Percentiles rank a stretch among this genome's conserved stretches.
phyloP scores from a whole-genome alignment of 148 eudicot species.

The Vaccinium darrowii region DNA sequence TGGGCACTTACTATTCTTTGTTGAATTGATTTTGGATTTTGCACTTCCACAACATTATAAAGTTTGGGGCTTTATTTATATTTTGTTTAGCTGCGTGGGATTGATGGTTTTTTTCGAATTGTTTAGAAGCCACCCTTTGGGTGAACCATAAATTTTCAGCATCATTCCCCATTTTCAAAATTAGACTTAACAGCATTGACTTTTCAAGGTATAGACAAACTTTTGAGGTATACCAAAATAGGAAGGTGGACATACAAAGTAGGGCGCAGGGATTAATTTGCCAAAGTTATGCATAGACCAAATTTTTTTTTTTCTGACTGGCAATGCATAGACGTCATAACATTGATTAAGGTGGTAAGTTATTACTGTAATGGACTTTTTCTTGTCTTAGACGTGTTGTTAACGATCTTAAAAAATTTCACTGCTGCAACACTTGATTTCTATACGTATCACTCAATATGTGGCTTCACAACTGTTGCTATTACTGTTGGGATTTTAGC shows the following conservation, averaged over 20 bases:
- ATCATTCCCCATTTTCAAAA: neutral
- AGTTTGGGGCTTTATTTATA: neutral
- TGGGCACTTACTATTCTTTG: neutral
- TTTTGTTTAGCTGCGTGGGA: neutral
- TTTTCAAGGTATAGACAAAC: neutral
- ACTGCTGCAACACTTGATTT: neutral
- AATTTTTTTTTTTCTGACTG: too few species aligned
- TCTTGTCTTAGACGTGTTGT: neutral
- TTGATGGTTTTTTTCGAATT: neutral
- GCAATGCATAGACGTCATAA: neutral
- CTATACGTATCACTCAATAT: neutral
- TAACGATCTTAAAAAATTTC: neutral
- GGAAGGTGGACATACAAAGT: neutral
- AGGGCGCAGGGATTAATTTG: neutral
- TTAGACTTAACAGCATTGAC: neutral
- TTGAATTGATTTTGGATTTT: neutral
- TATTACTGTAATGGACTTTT: neutral
- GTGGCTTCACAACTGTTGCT: neutral
- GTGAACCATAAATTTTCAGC: neutral
- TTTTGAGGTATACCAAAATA: neutral
- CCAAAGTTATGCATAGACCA: neutral
- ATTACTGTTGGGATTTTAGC: too few species aligned
- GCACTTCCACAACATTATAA: neutral
- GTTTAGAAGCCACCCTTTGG: neutral
- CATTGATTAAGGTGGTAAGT: neutral